Conservation (phyloP, 768 basidiomycete genomes). For the Peribolospora kevripleyi region DNA sequence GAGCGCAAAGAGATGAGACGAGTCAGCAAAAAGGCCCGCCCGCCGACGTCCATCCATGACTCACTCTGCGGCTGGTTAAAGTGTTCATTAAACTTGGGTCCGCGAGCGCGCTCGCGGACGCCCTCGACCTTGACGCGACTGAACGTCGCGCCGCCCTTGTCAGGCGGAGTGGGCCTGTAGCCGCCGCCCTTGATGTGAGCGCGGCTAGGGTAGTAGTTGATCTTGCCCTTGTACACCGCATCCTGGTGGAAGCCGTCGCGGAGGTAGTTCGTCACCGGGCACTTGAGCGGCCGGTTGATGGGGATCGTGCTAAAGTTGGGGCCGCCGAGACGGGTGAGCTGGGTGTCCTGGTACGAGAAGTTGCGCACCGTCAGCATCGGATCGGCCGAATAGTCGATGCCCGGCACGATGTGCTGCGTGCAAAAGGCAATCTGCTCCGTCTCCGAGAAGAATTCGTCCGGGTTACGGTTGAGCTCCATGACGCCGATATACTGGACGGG, state of each 20-base stretch:
- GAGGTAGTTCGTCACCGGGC: constrained; percentile 45
- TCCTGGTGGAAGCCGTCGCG: constrained; percentile 38
- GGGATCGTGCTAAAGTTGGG: constrained; percentile 45
- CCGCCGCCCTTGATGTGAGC: constrained; percentile 28
- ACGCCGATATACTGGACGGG: constrained; percentile 57
- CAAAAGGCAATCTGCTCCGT: constrained; percentile 77
- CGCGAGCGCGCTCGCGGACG: constrained; percentile 27
- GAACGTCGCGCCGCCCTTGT: constrained; percentile 7
- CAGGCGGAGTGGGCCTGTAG: constrained; percentile 14
- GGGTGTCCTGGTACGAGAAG: constrained; percentile 71
- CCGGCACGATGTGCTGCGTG: constrained; percentile 30
- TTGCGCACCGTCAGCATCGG: constrained; percentile 58
- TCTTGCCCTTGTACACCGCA: constrained; percentile 30
- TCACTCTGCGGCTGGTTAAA: constrained; percentile 31
- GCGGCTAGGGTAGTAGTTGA: constrained; percentile 68
- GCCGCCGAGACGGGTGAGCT: constrained; percentile 46
- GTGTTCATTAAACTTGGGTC: constrained; percentile 45
- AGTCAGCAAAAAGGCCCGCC: neutral
- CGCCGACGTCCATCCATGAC: neutral
- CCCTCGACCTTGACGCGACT: constrained; percentile 20
- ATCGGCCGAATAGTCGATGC: constrained; percentile 26
- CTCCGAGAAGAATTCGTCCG: constrained; percentile 52
- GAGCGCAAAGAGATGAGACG: constrained; percentile 9
- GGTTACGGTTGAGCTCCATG: constrained; percentile 27
- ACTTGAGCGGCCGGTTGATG: constrained; percentile 47